A percentile compares a stretch with the other conserved stretches of the same genome.
phyloP scores from a whole-genome alignment of 208 protist species.

The Trypanosoma platydactyli region DNA sequence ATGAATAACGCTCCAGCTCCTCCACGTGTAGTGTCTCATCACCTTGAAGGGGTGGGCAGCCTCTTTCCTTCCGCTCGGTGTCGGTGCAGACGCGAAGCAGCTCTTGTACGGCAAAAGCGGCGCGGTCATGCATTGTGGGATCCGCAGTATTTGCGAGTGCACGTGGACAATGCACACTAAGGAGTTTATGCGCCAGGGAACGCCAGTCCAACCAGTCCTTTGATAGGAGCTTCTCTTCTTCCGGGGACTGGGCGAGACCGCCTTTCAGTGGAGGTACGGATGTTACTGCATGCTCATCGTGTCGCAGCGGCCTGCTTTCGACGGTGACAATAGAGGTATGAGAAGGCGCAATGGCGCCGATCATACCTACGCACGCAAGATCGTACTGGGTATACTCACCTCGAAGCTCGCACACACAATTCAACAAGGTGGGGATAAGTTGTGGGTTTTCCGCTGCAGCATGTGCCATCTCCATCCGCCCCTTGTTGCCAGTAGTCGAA shows the following conservation, averaged over 20 bases:
- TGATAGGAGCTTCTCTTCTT: constrained; percentile 8
- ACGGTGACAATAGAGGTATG: neutral
- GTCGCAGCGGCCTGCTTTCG: neutral
- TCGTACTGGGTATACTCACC: constrained; percentile 53
- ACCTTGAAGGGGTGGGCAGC: constrained; percentile 39
- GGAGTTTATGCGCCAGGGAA: constrained; percentile 54
- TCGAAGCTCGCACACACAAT: constrained; percentile 53
- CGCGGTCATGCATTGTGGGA: constrained; percentile 77
- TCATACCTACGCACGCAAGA: constrained; percentile 71
- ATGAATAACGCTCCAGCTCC: constrained; percentile 74
- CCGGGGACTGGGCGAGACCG: neutral
- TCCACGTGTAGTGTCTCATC: constrained; percentile 56
- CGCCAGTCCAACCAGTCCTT: constrained; percentile 66
- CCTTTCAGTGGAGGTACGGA: neutral
- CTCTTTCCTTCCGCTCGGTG: constrained; percentile 42
- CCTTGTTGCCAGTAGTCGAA: constrained; percentile 25
- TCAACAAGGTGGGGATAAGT: constrained; percentile 65
- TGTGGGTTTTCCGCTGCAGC: constrained; percentile 43
- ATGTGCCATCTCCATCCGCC: constrained; percentile 49
- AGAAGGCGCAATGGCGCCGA: constrained; percentile 57
- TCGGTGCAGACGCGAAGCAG: constrained; percentile 69
- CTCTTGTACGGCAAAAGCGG: constrained; percentile 85
- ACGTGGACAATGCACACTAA: constrained; percentile 66
- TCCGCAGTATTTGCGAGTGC: constrained; percentile 79
- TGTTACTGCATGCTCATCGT: neutral